Conservation (phyloP, 2,329 filamentous ascomycete species). For the Diaporthe australafricana region DNA sequence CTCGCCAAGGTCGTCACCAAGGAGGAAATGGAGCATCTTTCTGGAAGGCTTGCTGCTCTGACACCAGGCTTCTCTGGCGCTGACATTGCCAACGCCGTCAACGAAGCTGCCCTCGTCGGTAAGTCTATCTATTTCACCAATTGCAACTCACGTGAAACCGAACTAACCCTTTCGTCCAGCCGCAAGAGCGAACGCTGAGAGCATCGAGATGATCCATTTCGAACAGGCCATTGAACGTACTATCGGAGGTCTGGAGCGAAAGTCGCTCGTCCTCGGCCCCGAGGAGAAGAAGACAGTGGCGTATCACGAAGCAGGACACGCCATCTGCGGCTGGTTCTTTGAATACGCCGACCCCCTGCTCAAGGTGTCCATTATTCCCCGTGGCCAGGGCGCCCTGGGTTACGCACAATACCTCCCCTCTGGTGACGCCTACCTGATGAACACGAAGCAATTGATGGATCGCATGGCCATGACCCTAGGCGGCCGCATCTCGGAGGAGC, state of each 20-base stretch:
- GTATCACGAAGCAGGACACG: conserved; percentile 86
- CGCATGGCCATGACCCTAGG: conserved; percentile 99
- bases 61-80: conserved; percentile 98
- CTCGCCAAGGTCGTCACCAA: conserved; percentile 93
- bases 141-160: background rate
- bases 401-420: conserved; percentile 98
- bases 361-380: conserved; percentile 98
- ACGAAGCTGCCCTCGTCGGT: conserved; percentile 97
- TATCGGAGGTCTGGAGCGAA: conserved; percentile 96
- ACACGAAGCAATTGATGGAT: conserved; percentile 94
- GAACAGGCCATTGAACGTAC: conserved; percentile 98
- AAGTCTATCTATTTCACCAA: conserved; percentile 51
- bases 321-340: conserved; percentile 98
- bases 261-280: conserved; percentile 91
- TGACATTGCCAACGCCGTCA: conserved; percentile 98
- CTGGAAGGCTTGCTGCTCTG: conserved; percentile 88
- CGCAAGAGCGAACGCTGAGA: conserved; percentile 83
- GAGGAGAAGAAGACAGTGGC: conserved; percentile 81
- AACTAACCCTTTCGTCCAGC: conserved; percentile 61
- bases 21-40: conserved; percentile 88
- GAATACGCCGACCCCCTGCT: conserved; percentile 95
- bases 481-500: conserved; percentile 92
- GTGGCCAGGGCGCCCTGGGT: conserved; percentile 90
- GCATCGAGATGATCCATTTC: conserved; percentile 90
- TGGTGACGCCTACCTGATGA: conserved; percentile 95